Evolutionary conservation across 345 rosid genomes (phyloP).

Genomic region (Microthlaspi erraticum): DNA sequence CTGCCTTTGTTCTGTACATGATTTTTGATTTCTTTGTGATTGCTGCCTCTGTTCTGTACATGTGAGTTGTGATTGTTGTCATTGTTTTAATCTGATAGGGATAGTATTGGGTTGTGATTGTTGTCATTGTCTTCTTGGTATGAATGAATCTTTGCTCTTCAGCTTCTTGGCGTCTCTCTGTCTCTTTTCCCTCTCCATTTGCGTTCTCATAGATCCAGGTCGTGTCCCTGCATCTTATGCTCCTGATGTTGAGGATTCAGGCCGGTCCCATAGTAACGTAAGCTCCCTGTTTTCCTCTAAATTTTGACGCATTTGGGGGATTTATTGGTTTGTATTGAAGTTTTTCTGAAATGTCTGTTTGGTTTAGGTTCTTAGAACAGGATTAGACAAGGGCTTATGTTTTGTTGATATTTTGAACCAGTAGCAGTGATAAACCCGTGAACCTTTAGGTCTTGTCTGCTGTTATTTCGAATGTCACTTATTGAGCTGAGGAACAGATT

Average conservation of each 20-base stretch:
- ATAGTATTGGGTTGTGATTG: no score
- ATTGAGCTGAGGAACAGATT: not conserved
- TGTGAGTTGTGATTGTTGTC: no score
- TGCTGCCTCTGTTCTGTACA: no score
- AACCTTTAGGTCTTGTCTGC: not conserved
- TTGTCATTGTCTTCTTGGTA: no score
- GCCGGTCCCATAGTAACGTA: slow-evolving; percentile 36
- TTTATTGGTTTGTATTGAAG: not conserved
- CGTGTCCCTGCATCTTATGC: slow-evolving; percentile 57
- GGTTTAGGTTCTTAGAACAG: slow-evolving; percentile 15
- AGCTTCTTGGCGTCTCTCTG: slow-evolving; percentile 53
- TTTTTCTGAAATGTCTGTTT: slow-evolving; percentile 20
- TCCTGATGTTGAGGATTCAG: slow-evolving; percentile 64
- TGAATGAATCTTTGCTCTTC: no score
- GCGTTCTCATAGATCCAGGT: slow-evolving; percentile 66
- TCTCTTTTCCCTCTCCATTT: slow-evolving; percentile 51
- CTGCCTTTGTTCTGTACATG: no score
- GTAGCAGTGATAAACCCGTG: not conserved
- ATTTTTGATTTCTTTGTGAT: no score
- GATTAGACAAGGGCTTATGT: not conserved
- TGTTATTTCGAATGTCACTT: not conserved
- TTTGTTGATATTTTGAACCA: not conserved
- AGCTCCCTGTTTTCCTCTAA: slow-evolving; percentile 21
- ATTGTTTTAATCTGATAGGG: no score
- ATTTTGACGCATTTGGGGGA: slow-evolving; percentile 4